Evolutionary conservation across 1,284 basidiomycete species (phyloP).

Genomic region (Ganoderma resinaceum): DNA sequence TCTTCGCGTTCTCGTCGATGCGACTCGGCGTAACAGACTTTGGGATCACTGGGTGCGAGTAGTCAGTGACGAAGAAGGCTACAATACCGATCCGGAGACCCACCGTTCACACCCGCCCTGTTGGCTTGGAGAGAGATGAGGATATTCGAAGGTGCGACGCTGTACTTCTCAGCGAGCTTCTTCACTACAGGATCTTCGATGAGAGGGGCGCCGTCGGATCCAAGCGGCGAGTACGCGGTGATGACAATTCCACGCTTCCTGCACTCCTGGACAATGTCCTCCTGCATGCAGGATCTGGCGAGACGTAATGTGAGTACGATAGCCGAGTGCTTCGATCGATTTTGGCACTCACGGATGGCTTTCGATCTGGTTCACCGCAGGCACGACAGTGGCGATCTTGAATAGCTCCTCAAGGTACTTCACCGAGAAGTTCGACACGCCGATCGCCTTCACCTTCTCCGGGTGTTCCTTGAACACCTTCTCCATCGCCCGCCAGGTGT

Average conservation of each 20-base stretch:
- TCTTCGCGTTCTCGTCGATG: conserved; percentile 62
- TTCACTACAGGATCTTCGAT: conserved; percentile 62
- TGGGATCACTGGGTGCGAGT: conserved; percentile 52
- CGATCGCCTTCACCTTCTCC: conserved; percentile 78
- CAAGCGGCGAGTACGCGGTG: conserved; percentile 81
- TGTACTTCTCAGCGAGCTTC: conserved; percentile 61
- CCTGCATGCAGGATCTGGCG: conserved; percentile 65
- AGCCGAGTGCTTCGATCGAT: not conserved
- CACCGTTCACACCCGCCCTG: conserved; percentile 60
- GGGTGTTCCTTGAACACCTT: conserved; percentile 67
- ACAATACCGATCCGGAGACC: conserved; percentile 18
- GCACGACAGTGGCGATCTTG: conserved; percentile 65
- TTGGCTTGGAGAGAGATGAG: conserved; percentile 74
- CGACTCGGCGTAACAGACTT: conserved; percentile 70
- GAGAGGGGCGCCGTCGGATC: conserved; percentile 79
- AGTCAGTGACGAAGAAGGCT: not conserved
- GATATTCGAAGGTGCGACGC: conserved; percentile 61
- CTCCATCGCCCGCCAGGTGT: conserved; percentile 86
- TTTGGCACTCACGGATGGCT: conserved; percentile 66
- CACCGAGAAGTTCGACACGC: conserved; percentile 77
- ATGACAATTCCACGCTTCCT: conserved; percentile 66
- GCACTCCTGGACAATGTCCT: conserved; percentile 70
- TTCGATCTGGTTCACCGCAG: conserved; percentile 86
- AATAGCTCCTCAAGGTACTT: conserved; percentile 66
- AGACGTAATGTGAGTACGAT: not conserved